A percentile compares a stretch with the other conserved stretches of the same genome.
Evolutionary conservation across 768 basidiomycete genomes (phyloP).

Genomic region (Harrya chromipes): DNA sequence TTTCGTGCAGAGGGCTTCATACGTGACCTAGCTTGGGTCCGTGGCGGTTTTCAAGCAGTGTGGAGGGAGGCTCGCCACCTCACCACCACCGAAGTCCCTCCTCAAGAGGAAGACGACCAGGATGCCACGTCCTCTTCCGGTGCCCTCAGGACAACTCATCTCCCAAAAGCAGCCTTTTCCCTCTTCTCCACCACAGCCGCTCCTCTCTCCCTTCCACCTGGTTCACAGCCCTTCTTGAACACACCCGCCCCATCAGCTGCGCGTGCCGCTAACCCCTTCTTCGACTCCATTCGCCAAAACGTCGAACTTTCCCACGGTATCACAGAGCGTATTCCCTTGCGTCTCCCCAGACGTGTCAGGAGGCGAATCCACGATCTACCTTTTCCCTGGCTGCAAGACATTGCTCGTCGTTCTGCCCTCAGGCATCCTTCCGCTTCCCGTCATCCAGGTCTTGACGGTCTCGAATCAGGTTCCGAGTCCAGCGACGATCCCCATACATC

Average conservation of each 20-base stretch:
- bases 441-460: conserved; percentile 14
- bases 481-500: conserved; percentile 32
- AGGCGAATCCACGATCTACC: conserved; percentile 72
- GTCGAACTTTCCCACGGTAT: conserved; percentile 71
- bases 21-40: conserved; percentile 72
- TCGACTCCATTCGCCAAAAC: conserved; percentile 89
- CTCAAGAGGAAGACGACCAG: conserved; percentile 49
- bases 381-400: conserved; percentile 72
- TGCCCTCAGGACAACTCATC: conserved; percentile 51
- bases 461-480: conserved; percentile 33
- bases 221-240: conserved; percentile 1
- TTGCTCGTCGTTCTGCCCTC: conserved; percentile 52
- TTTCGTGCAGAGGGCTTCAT: conserved; percentile 58
- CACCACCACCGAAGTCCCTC: conserved; percentile 47
- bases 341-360: conserved; percentile 46
- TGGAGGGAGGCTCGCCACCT: conserved; percentile 52
- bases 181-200: conserved; percentile 40
- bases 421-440: conserved; percentile 12
- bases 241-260: conserved; percentile 23
- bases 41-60: conserved; percentile 78
- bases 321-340: conserved; percentile 80
- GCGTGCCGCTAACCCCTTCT: conserved; percentile 76
- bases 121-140: conserved; percentile 30
- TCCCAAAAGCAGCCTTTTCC: conserved; percentile 65
- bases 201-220: conserved; percentile 7